Evolutionary conservation across 768 basidiomycete genomes (phyloP), one percentile per base, ranked within the genome.

Genomic region (Saitozyma podzolica): DNA sequence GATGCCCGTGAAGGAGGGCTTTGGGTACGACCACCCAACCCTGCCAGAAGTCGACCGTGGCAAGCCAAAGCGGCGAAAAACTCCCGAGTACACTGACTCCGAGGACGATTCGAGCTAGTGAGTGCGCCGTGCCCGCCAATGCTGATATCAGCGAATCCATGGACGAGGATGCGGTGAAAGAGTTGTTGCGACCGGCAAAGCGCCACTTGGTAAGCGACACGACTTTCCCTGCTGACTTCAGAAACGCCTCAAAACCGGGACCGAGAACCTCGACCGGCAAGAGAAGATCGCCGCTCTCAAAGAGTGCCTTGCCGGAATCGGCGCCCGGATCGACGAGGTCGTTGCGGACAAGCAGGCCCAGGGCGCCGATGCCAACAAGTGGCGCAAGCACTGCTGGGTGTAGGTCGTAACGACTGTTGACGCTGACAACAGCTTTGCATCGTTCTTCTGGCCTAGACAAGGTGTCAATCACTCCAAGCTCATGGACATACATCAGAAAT

Each of bases 361-460:
- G 48, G 92, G 93, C 13, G 89, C 91, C 79, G 89, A 95, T 70
- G 83, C 85, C 17, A 88, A 89, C 76, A 84, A 90, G 76, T 96
- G 92, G 93, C 85, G 90, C 64, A 86, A 91, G 66, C 92, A 96
- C 82, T 84, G 94, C n/a, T 96, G 93, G 93, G 90, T 92, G 91
- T 94, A 80, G 79, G 92, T 89, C 42, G 49, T 50, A 50, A 45
- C 11, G 4, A 40, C 9, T 17, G 45, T 19, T 41, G 10, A 8
- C 41, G 37, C 45, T 56, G 39, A 52, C 14, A 17, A 41, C 56
- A 93, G 91, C 42, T 97, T 97, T 67, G 92, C 96, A 51, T 93
- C 92, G 3, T 84, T 92, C 58, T 97, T 97, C 81, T 97, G 94
- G 94, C 94, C 94, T 6, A 91, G 95, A 83, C 91, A 94, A 80